Base-by-base conservation (phyloP, 179 eudicot genomes). In the Spergularia azorica region DNA sequence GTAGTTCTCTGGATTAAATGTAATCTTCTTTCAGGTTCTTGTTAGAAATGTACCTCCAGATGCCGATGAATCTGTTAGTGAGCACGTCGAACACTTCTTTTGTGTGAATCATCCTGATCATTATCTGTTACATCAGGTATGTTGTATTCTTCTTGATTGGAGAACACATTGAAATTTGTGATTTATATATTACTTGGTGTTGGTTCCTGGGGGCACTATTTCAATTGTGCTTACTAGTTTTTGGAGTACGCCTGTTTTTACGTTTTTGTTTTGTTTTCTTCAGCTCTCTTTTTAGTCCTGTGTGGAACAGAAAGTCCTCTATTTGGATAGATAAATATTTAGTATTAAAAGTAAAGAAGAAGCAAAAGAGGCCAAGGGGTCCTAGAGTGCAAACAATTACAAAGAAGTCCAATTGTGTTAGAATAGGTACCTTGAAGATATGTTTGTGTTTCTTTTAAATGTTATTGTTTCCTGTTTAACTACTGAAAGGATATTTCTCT, bases 1-100 rank as follows among this genome's bases (percentile, higher is more conserved):
- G 39, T 50, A 11, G 16, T 48, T 68, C 55, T 67, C 66, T 38
- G 38, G 70, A 36, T 64, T 55, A 32, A 68, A 66, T 21, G 76
- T 36, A 41, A 67, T 58, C 8, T 26, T 66, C 72, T 71, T 80
- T 76, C 86, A 95, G 98, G 98, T 94, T 59, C 95, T 94, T 77
- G 91, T 92, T 70, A 88, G 91, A 87, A 94, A 94, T 80, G 90
- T 92, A 64, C 97, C 98, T 52, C 84, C 91, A 57, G 98, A 94
- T 70, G 90, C 97, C 16, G 92, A 94, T 86, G 97, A 94, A 85
- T 86, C 94, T 65, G 89, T 88, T 60, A 88, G 92, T 75, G 90
- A 89, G 84, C 96, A 90, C 70, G 96, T 94, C 55, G 97, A 92
- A 73, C 98, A 94, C 84, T 94, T 94, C 86, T 94, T 94, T 77